Conservation (phyloP, 805 yeast species). For the Ogataea allantospora region DNA sequence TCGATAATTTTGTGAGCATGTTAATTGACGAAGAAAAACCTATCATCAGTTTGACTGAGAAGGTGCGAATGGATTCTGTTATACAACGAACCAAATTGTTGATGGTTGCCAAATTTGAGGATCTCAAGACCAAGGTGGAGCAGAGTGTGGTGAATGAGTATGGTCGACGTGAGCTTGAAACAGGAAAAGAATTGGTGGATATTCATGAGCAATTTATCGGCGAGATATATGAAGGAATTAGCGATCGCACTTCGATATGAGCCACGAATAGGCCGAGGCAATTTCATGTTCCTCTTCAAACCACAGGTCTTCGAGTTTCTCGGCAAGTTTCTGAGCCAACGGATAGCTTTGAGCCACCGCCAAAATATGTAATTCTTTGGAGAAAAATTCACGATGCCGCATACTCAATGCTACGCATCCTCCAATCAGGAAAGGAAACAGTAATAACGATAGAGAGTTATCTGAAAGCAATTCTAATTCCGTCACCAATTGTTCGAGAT, state of each 20-base stretch:
- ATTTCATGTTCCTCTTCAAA: slow-evolving; percentile 22
- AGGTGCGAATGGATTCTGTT: slow-evolving; percentile 34
- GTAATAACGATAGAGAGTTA: slow-evolving; percentile 6
- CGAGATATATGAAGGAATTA: slow-evolving; percentile 36
- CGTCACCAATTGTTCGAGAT: slow-evolving; percentile 26
- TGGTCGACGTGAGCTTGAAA: slow-evolving; percentile 9
- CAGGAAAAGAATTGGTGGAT: slow-evolving; percentile 9
- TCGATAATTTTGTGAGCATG: slow-evolving; percentile 33
- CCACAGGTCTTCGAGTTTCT: slow-evolving; percentile 31
- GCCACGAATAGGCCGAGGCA: slow-evolving; percentile 6
- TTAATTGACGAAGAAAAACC: slow-evolving; percentile 27
- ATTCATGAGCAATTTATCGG: slow-evolving; percentile 32
- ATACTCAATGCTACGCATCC: slow-evolving; percentile 29
- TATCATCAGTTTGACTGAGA: slow-evolving; percentile 33
- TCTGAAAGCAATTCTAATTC: slow-evolving; percentile 10
- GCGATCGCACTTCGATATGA: slow-evolving; percentile 34
- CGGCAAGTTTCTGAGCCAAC: slow-evolving; percentile 19
- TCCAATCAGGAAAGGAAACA: slow-evolving; percentile 28
- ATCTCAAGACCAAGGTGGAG: slow-evolving; percentile 18
- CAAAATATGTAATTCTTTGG: slow-evolving; percentile 26
- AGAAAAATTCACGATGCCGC: slow-evolving; percentile 26
- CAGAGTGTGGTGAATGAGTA: slow-evolving; percentile 5
- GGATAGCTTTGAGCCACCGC: slow-evolving; percentile 13
- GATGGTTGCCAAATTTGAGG: slow-evolving; percentile 31
- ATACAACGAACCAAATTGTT: slow-evolving; percentile 32